A percentile compares a stretch with the other conserved stretches of the same genome.
These are phyloP conservation scores for Monosporascus sp. DNA, from an alignment of 2,329 filamentous ascomycete species.

Conservation along the genomic window DNA sequence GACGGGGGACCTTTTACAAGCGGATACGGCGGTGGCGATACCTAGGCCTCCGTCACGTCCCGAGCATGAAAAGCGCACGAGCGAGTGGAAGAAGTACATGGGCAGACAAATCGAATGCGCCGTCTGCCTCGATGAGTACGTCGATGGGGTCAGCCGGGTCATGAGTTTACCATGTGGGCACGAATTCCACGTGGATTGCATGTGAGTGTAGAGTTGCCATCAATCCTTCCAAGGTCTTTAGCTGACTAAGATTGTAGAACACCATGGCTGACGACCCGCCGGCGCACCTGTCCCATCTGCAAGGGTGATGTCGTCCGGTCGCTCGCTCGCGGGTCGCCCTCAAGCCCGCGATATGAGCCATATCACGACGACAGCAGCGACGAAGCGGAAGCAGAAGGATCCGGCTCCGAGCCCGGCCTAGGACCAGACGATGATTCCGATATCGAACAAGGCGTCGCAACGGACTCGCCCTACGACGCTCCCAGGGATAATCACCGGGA, in stretches of 20 bases:
- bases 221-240: not conserved
- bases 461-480: constrained; percentile 21
- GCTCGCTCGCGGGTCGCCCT: constrained; percentile 49
- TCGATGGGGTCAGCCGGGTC: constrained; percentile 87
- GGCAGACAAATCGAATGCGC: constrained; percentile 79
- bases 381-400: constrained; percentile 26
- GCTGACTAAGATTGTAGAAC: constrained; percentile 54
- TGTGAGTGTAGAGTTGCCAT: constrained; percentile 58
- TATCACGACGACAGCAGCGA: constrained; percentile 51
- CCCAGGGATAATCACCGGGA: constrained; percentile 11
- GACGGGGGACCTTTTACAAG: constrained; percentile 39
- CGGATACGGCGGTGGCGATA: constrained; percentile 36
- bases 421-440: not conserved
- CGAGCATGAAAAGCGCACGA: constrained; percentile 47
- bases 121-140: constrained; percentile 92
- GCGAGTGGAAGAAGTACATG: constrained; percentile 63
- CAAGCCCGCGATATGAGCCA: constrained; percentile 47
- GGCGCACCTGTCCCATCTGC: constrained; percentile 97
- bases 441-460: not conserved
- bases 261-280: constrained; percentile 90
- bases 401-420: constrained; percentile 16
- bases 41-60: constrained; percentile 28
- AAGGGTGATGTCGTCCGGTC: constrained; percentile 89
- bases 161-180: constrained; percentile 98
- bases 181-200: constrained; percentile 97